These are phyloP conservation scores for Camptophora hylomeconis DNA, from an alignment of 2,329 filamentous ascomycete species.

Conservation along the genomic window DNA sequence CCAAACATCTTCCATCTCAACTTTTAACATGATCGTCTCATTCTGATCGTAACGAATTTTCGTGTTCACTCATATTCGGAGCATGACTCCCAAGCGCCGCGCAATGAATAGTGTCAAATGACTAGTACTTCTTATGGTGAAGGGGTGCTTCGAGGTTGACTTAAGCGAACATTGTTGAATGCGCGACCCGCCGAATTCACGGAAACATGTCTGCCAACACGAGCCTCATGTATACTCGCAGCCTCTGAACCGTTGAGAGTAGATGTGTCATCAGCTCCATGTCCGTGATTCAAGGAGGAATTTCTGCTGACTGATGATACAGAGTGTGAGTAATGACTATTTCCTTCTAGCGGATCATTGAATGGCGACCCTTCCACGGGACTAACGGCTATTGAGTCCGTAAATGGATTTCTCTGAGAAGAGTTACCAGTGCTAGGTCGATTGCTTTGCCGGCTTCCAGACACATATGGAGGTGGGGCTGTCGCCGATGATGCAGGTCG, in stretches of 20 bases:
- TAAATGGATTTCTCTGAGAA: constrained; percentile 12
- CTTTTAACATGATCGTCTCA: too few species aligned
- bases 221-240: constrained; percentile 14
- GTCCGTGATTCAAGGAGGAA: constrained; percentile 12
- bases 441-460: constrained; percentile 5
- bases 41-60: too few species aligned
- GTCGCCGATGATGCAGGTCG: constrained; percentile 14
- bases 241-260: constrained; percentile 9
- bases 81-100: too few species aligned
- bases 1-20: too few species aligned
- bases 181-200: constrained; percentile 6
- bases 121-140: too few species aligned
- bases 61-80: too few species aligned
- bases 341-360: constrained; percentile 13
- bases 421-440: constrained; percentile 2
- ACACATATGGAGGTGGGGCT: constrained; percentile 14
- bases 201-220: constrained; percentile 13
- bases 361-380: constrained; percentile 15
- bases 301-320: constrained; percentile 10
- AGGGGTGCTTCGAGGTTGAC: too few species aligned
- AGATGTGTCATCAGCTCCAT: constrained; percentile 9
- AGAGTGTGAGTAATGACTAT: too few species aligned
- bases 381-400: constrained; percentile 14
- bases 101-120: too few species aligned
- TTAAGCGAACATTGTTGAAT: constrained; percentile 1